Evolutionary conservation across 1,139 yeast genomes (phyloP).

Genomic region (Scheffersomyces titani): DNA sequence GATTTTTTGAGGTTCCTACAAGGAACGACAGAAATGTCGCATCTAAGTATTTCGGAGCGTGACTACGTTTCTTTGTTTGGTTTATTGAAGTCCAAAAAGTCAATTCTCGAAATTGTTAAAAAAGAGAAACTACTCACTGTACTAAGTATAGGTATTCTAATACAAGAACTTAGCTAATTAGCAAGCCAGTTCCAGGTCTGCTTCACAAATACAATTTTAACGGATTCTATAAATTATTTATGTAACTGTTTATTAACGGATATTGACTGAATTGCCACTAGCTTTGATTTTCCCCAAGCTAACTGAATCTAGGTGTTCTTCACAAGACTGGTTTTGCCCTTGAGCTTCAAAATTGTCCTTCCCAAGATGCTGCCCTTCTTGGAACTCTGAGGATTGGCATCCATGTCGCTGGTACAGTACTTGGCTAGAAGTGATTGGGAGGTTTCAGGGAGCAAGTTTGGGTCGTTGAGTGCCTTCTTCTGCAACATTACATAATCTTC

Average conservation of each 20-base stretch:
- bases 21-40: too few relatives aligned
- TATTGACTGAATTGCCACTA: not conserved
- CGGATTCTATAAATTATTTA: too few relatives aligned
- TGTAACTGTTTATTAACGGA: not conserved
- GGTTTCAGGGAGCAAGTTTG: not conserved
- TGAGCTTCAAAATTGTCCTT: not conserved
- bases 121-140: constrained; percentile 95
- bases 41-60: too few relatives aligned
- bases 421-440: not conserved
- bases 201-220: too few relatives aligned
- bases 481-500: not conserved
- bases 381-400: not conserved
- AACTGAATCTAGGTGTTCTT: not conserved
- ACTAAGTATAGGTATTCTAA: constrained; percentile 98
- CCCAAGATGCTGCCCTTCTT: not conserved
- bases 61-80: constrained; percentile 95
- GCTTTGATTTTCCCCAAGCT: not conserved
- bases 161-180: constrained; percentile 54
- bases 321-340: not conserved
- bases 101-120: too few relatives aligned
- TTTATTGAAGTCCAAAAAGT: constrained; percentile 91
- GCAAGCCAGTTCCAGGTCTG: too few relatives aligned
- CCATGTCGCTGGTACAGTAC: not conserved
- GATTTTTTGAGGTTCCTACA: too few relatives aligned
- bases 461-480: not conserved